Percentiles rank a stretch among this genome's conserved stretches.
Conservation (phyloP, 148 eudicot genomes). For the Silene conica region DNA sequence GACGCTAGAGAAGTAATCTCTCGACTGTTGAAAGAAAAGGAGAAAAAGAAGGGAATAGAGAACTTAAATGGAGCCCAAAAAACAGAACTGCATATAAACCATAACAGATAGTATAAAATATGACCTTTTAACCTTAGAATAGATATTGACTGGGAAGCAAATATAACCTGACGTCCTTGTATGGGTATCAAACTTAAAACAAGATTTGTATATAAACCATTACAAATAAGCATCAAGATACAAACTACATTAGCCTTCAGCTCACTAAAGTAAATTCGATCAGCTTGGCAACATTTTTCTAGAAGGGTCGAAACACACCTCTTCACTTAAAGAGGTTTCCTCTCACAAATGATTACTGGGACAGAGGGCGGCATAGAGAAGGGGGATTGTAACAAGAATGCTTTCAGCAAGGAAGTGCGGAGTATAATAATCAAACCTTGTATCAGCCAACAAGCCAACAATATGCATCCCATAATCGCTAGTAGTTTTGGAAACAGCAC, state of each 20-base stretch:
- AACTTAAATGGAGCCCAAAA: background rate
- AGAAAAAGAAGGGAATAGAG: background rate
- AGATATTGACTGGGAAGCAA: background rate
- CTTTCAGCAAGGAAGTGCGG: background rate
- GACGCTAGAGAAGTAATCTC: slow-evolving; percentile 73
- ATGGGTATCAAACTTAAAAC: background rate
- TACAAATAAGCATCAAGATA: too few species aligned
- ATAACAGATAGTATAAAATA: background rate
- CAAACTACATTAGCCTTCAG: background rate
- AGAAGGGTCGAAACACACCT: background rate
- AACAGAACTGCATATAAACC: background rate
- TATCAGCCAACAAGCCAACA: slow-evolving; percentile 69
- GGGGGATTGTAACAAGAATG: background rate
- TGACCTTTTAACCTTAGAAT: background rate
- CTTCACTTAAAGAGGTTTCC: background rate
- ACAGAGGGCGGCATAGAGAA: too few species aligned
- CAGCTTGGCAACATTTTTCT: background rate
- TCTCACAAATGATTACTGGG: background rate
- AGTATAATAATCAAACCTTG: slow-evolving; percentile 46
- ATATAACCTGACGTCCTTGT: background rate
- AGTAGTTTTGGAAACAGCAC: slow-evolving; percentile 42
- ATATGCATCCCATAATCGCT: slow-evolving; percentile 63
- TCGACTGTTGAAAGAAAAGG: slow-evolving; percentile 49
- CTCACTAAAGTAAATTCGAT: background rate
- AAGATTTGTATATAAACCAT: too few species aligned